phyloP scores from a whole-genome alignment of 192 early-diverging fungal genomes.

The Borealophlyctis nickersoniae region DNA sequence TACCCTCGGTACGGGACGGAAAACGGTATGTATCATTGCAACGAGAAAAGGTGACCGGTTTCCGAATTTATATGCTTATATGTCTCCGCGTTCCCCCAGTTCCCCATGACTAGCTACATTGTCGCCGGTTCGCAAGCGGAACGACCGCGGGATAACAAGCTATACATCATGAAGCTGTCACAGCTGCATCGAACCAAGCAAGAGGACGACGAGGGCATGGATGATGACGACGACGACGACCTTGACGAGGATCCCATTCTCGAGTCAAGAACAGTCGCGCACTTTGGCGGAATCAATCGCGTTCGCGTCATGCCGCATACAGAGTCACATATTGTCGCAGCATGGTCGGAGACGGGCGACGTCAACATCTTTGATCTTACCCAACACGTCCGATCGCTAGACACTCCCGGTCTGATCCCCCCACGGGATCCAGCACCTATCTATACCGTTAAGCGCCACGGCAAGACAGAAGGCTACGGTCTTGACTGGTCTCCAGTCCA shows the following conservation, averaged over 20 bases:
- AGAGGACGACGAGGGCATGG: slow-evolving; percentile 64
- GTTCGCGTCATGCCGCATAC: slow-evolving; percentile 75
- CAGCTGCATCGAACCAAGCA: slow-evolving; percentile 89
- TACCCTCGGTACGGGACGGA: slow-evolving; percentile 73
- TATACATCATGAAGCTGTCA: slow-evolving; percentile 94
- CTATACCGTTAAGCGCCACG: slow-evolving; percentile 78
- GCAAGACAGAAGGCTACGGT: slow-evolving; percentile 85
- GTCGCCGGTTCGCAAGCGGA: slow-evolving; percentile 94
- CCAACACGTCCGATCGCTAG: slow-evolving; percentile 69
- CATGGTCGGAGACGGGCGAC: slow-evolving; percentile 94
- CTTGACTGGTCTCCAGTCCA: slow-evolving; percentile 87
- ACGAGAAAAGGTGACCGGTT: slow-evolving; percentile 1
- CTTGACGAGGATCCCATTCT: slow-evolving; percentile 94
- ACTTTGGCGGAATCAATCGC: slow-evolving; percentile 90
- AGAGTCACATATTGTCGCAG: slow-evolving; percentile 77
- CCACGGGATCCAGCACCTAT: slow-evolving; percentile 68
- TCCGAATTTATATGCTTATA: too few species aligned
- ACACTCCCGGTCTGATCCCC: slow-evolving; percentile 72
- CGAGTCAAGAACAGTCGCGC: slow-evolving; percentile 77
- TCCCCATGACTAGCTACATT: slow-evolving; percentile 88
- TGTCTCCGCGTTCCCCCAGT: slow-evolving; percentile 41
- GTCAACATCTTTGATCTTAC: slow-evolving; percentile 90
- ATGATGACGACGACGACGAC: slow-evolving; percentile 78
- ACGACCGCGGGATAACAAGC: slow-evolving; percentile 75
- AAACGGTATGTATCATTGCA: slow-evolving; percentile 52